Conservation (phyloP, 2,329 filamentous ascomycete genomes). For the Aspergillus puulaauensis region DNA sequence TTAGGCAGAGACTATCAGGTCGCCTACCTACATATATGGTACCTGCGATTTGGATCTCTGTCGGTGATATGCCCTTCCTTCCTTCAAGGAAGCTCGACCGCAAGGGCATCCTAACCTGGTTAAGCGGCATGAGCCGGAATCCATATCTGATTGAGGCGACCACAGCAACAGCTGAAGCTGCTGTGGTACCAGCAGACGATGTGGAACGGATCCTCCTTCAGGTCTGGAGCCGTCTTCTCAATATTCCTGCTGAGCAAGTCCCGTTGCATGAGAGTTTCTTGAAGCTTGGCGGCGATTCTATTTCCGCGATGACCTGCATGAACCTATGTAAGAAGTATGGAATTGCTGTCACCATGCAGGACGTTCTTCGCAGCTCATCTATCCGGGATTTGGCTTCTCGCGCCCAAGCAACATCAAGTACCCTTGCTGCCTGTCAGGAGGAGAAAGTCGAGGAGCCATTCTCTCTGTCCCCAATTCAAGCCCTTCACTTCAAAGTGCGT, state of each 20-base stretch:
- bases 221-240: conserved; percentile 40
- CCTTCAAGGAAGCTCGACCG: conserved; percentile 49
- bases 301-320: conserved; percentile 52
- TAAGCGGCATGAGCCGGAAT: conserved; percentile 23
- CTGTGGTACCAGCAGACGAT: conserved; percentile 18
- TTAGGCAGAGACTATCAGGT: conserved; percentile 26
- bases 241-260: conserved; percentile 33
- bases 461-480: conserved; percentile 37
- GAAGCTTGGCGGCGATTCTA: conserved; percentile 49
- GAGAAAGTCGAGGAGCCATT: conserved; percentile 33
- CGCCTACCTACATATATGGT: conserved; percentile 48
- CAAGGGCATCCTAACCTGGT: conserved; percentile 37
- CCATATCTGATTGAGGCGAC: not conserved
- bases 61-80: conserved; percentile 44
- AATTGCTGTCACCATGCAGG: conserved; percentile 48
- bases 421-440: conserved; percentile 32
- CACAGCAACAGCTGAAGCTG: not conserved
- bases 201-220: conserved; percentile 31
- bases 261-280: conserved; percentile 42
- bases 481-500: conserved; percentile 35
- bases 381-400: conserved; percentile 38
- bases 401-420: conserved; percentile 24
- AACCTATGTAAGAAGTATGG: conserved; percentile 47
- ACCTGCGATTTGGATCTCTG: conserved; percentile 46
- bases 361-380: conserved; percentile 49